Evolutionary conservation across 73 alveolate genomes (phyloP).

Genomic region (Blepharisma japonicum): DNA sequence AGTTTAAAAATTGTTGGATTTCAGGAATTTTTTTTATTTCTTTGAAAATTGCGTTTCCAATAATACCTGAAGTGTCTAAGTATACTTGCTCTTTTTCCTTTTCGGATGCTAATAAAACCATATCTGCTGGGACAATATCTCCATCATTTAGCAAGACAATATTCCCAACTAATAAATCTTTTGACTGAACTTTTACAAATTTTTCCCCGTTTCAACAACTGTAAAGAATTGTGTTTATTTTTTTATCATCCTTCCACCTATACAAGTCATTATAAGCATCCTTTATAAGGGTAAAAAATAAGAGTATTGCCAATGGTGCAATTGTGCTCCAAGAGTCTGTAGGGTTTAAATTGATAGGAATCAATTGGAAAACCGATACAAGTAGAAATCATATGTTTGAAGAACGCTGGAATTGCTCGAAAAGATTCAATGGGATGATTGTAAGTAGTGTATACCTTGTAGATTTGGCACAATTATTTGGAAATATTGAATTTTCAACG

Average conservation of each 20-base stretch:
- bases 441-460: neutral
- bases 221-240: neutral
- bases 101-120: neutral
- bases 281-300: conserved; percentile 4
- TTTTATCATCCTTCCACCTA: neutral
- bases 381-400: conserved; percentile 16
- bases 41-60: neutral
- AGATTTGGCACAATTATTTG: neutral
- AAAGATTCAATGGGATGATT: neutral
- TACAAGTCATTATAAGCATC: conserved; percentile 16
- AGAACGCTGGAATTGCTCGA: conserved; percentile 25
- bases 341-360: conserved; percentile 10
- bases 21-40: neutral
- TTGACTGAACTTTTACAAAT: neutral
- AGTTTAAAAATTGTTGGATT: neutral
- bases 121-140: neutral
- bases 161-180: neutral
- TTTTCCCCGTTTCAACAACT: neutral
- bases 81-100: conserved; percentile 73
- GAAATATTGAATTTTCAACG: neutral
- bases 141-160: neutral
- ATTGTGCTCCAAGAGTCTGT: neutral
- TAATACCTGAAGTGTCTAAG: conserved; percentile 2
- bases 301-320: conserved; percentile 3
- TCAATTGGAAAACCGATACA: conserved; percentile 10